A percentile compares a stretch with the other conserved stretches of the same genome.
Evolutionary conservation across 371 early-diverging fungal genomes (phyloP).

Genomic region (Circinella minor): DNA sequence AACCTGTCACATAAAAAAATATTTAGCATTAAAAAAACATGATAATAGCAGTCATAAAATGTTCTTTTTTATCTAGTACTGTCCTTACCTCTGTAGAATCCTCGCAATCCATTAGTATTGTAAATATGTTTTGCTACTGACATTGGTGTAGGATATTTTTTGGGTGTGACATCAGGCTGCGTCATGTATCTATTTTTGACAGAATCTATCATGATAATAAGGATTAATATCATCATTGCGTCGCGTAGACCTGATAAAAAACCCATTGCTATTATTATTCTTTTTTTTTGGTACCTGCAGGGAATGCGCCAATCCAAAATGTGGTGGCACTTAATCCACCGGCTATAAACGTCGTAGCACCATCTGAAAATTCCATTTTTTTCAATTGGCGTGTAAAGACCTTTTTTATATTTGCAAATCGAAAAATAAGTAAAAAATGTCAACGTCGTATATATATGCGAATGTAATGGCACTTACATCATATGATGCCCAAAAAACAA

Average conservation of each 20-base stretch:
- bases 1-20: slow-evolving; percentile 52
- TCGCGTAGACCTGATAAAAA: no score
- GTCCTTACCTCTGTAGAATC: slow-evolving; percentile 70
- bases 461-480: slow-evolving; percentile 48
- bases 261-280: no score
- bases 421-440: no score
- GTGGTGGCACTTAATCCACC: slow-evolving; percentile 90
- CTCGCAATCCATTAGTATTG: slow-evolving; percentile 66
- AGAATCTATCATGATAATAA: slow-evolving; percentile 58
- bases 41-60: no score
- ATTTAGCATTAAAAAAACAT: neutral
- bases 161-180: slow-evolving; percentile 76
- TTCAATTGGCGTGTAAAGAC: slow-evolving; percentile 56
- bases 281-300: slow-evolving; percentile 61
- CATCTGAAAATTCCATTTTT: slow-evolving; percentile 52
- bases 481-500: slow-evolving; percentile 88
- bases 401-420: slow-evolving; percentile 16
- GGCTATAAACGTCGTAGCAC: slow-evolving; percentile 79
- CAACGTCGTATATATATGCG: no score
- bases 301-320: slow-evolving; percentile 90
- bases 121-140: slow-evolving; percentile 61
- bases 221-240: no score
- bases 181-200: slow-evolving; percentile 95
- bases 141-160: slow-evolving; percentile 60
- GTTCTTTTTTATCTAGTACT: neutral